Evolutionary conservation across 208 protist genomes (phyloP), one percentile per base, ranked within the genome.

Genomic region (Acanthamoeba quina): DNA sequence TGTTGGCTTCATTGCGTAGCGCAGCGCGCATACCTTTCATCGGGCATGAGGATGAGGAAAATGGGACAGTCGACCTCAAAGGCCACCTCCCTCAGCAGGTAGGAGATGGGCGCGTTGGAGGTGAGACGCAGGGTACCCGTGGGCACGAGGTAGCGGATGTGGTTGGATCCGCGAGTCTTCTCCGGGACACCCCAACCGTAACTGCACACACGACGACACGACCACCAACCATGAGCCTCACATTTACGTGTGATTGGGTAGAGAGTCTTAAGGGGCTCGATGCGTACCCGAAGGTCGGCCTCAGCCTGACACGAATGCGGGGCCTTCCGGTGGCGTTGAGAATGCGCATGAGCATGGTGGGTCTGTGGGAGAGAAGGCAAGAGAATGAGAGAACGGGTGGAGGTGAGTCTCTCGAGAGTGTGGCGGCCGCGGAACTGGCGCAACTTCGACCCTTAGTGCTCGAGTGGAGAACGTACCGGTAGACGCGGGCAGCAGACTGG

Each of bases 121-220:
- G 95, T 96, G 21, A 96, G 90, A 83, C 95, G 91, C 88, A 96
- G 92, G 11, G 94, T 95, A 82, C 94, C 90, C 21, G 86, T 95
- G 34, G 95, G 94, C 72, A 96, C 70, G 5, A 96, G 52, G 54
- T 96, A 96, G 83, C 95, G 92, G 60, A 96, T 94, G 92, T 96
- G 95, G 44, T 96, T 96, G 4, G 86, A 95, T 29, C 95, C 95
- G 54, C 95, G 74, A 19, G 95, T 96, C 60, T 95, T 96, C 74
- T 96, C 95, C 26, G 95, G 95, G 21, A 94, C 78, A 66, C 95
- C 95, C 95, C 95, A 96, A n/a, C 95, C 95, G 92, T 96, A 96
- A 54, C 95, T 96, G 76, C 37, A 83, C 47, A 37, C 49, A 56
- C 3, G 37, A 94, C 13, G 74, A 11, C 21, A 92, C 17, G 19